Base-by-base conservation (phyloP, 208 protist genomes). In the Trypanosoma boissoni region DNA sequence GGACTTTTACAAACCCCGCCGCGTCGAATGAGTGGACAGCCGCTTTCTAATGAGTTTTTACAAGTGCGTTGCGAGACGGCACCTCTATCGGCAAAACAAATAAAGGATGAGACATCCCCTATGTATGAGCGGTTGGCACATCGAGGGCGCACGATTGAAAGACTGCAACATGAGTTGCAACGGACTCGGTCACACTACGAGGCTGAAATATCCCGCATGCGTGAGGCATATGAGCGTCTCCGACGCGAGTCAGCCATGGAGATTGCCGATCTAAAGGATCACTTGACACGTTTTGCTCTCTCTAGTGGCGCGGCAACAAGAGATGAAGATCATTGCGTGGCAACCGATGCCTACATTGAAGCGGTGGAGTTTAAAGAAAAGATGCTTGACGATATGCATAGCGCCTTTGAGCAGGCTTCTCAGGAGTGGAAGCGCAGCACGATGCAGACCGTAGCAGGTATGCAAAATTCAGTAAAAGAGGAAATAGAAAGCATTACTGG, bases 321-420 rank as follows among this genome's bases (percentile, higher is more conserved):
- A 6, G 8, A 39, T 18, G 2, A 48, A 18, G 28, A 9, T 7
- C 20, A 16, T 21, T 3, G 4, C 1, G 14, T 4, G 20, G 45
- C 51, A 14, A 12, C 57, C 6, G 23, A 5, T 21, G 45, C 8
- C 7, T 63, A 54, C 16, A 20, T 63, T 12, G 57, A 63, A n/a
- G 57, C 26, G 2, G 3, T 63, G 10, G 44, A 63, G 14, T 63
- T 52, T 34, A 63, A 63, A 14, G 57, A 63, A 32, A 42, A 32
- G 8, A 6, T 63, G 18, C 26, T 52, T 29, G 28, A 63, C 12
- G 44, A 63, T 18, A 43, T 63, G 57, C 45, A 63, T 1, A 45
- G 43, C 28, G 43, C 57, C n/a, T 54, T 63, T 54, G 9, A 53
- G 26, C 43, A 53, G 20, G 57, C 57, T 6, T 63, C 44, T 23